phyloP scores from a whole-genome alignment of 305 asterid genomes.

The Ilex paraguariensis region DNA sequence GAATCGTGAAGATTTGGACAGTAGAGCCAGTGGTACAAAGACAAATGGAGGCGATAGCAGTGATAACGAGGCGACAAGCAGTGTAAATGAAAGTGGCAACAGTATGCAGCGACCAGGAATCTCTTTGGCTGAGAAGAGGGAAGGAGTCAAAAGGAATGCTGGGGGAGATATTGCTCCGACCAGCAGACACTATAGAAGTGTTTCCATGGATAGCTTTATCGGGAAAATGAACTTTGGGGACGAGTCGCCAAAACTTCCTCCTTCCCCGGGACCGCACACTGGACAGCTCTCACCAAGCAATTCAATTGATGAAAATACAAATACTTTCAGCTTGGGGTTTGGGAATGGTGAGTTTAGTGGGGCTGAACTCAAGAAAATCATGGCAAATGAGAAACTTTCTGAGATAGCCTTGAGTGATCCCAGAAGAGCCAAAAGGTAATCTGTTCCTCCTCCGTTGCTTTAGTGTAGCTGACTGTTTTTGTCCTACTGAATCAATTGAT shows the following conservation, averaged over 20 bases:
- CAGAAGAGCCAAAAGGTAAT: constrained; percentile 84
- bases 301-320: constrained; percentile 62
- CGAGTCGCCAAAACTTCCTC: constrained; percentile 60
- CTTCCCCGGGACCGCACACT: constrained; percentile 51
- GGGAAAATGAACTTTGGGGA: constrained; percentile 64
- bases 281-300: constrained; percentile 62
- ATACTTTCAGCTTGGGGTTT: constrained; percentile 74
- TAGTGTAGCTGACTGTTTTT: not conserved
- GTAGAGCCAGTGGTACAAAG: constrained; percentile 81
- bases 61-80: constrained; percentile 85
- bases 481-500: constrained; percentile 6
- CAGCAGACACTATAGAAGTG: constrained; percentile 70
- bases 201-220: constrained; percentile 88
- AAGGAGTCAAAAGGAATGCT: constrained; percentile 69
- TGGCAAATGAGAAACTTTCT: constrained; percentile 86
- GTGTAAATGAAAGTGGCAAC: constrained; percentile 69
- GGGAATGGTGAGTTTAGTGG: constrained; percentile 89
- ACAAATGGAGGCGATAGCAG: constrained; percentile 81
- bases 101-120: constrained; percentile 30
- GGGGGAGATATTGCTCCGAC: constrained; percentile 68
- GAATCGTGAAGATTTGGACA: constrained; percentile 73
- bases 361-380: constrained; percentile 85
- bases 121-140: constrained; percentile 43
- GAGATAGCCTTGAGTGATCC: constrained; percentile 91
- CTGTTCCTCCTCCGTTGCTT: not conserved